These are phyloP conservation scores for Heterobasidion parviporum DNA, from an alignment of 1,284 basidiomycete species.

Conservation along the genomic window DNA sequence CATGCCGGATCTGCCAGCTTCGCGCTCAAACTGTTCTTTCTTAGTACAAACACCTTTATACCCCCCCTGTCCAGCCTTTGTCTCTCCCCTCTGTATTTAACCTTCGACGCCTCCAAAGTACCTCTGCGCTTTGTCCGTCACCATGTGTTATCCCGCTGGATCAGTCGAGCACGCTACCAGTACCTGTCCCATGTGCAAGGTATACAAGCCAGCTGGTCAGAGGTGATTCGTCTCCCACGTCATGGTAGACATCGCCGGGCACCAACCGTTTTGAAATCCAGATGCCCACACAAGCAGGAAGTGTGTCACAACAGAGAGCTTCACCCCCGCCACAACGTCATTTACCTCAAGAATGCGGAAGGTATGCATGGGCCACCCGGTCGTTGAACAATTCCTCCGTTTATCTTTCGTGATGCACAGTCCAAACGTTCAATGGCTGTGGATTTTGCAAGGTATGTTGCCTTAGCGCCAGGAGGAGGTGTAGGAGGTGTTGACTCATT, in stretches of 20 bases:
- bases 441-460: constrained; percentile 72
- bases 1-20: constrained; percentile 36
- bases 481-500: constrained; percentile 17
- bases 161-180: constrained; percentile 56
- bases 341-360: constrained; percentile 75
- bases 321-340: constrained; percentile 68
- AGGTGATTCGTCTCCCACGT: constrained; percentile 30
- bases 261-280: constrained; percentile 21
- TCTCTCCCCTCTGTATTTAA: constrained; percentile 15
- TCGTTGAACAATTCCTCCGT: constrained; percentile 6
- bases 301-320: constrained; percentile 61
- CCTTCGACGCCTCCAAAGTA: background rate
- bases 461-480: constrained; percentile 12
- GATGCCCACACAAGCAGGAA: constrained; percentile 67
- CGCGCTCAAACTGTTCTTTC: constrained; percentile 24
- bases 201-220: constrained; percentile 52
- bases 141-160: constrained; percentile 67
- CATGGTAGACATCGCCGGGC: constrained; percentile 4
- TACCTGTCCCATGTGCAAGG: constrained; percentile 76
- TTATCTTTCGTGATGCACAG: constrained; percentile 26
- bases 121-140: constrained; percentile 15
- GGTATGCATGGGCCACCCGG: constrained; percentile 33
- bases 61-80: constrained; percentile 29
- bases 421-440: constrained; percentile 75
- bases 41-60: constrained; percentile 37